Base-by-base conservation (phyloP, 768 basidiomycete species). In the Sistotremastrum niveocremeum region DNA sequence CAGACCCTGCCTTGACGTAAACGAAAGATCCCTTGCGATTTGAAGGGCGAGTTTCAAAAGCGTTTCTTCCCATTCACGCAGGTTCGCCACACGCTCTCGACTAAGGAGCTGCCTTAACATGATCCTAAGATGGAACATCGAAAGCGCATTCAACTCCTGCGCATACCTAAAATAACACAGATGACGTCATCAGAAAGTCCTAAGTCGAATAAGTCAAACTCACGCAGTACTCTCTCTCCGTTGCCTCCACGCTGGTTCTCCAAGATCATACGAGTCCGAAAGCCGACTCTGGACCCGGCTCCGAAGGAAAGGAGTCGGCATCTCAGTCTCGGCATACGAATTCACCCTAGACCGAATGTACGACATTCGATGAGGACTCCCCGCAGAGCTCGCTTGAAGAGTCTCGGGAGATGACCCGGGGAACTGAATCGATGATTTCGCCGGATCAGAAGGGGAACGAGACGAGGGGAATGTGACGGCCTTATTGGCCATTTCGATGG, bases 31-130 rank as follows among this genome's bases (percentile, higher is more conserved):
- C 20, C 79, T 77, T 3, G 91, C 87, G 39, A 94, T 85, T 37
- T 83, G 79, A 41, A 97, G 74, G 1, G 93, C 79, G 11, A 98
- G 68, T 53, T 72, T 79, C 41, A 89, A 69, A 7, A 99, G 68
- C 0, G 78, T 80, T 46, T 81, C 80, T 59, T 91, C 87, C 95
- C 95, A 99, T 52, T 91, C 83, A 46, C 68, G 71, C 41, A 84
- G 61, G 51, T 93, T 81, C 3, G 89, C 83, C 31, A 99, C 82
- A 38, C 74, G 65, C 56, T 89, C 90, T 34, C 76, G 79, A 3
- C 75, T 78, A 28, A 98, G 73, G 73, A 90, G 84, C 63, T 99
- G 95, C 4, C 81, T 76, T 9, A 99, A 68, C 82, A 98, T 91
- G 48, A 80, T 73, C 37, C 87, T 84, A 42, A 97, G 73, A 62